Base-by-base conservation (phyloP, 2,329 filamentous ascomycete species). In the Curvularia hawaiiensis region DNA sequence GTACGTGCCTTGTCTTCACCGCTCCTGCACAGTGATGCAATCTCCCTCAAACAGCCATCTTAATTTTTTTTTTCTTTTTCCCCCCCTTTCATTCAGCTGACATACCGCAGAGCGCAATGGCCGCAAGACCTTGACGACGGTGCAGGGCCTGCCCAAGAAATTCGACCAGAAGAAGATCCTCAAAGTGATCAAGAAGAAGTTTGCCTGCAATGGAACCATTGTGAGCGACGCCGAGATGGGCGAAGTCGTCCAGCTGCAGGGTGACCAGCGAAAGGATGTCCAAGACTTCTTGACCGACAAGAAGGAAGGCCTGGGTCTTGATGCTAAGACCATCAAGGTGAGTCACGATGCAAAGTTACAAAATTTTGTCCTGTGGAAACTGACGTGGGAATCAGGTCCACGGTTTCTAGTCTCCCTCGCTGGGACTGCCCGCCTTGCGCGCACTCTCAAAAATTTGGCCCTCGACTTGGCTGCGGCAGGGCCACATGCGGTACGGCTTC, bases 151-250 rank as follows among this genome's bases (percentile, higher is more conserved):
- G 75, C 94, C 95, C 66, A 95, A 95, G 85, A 97, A 98, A 79
- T 98, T 97, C 78, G 94, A 97, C 83, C 92, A 95, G 82, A 98
- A 97, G 88, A 97, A 97, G 85, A 97, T 99, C 79, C 89, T 99
- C 76, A 97, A 97, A 85, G 93, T 96, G 82, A 97, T 98, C 85
- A 98, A 98, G 89, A 98, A 98, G 88, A 95, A 97, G 79, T 98
- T 98, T 77, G 94, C 95, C 81, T 98, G 94, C 91, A 98, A 99
- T 97, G 95, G 95, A 87, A 98, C 93, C 83, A 96, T 98, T 80
- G 93, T 98, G 81, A 88, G 88, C 78, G 94, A 98, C 82, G 87
- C 86, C 72, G 92, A 96, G 82, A 97, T 97, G 91, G 94, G 94
- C 79, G 93, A 98, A 85, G 94, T 98, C 86, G 97, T 99, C 78